These are phyloP conservation scores for Allantophomopsis cytisporea DNA, from an alignment of 2,329 filamentous ascomycete genomes.

Conservation along the genomic window DNA sequence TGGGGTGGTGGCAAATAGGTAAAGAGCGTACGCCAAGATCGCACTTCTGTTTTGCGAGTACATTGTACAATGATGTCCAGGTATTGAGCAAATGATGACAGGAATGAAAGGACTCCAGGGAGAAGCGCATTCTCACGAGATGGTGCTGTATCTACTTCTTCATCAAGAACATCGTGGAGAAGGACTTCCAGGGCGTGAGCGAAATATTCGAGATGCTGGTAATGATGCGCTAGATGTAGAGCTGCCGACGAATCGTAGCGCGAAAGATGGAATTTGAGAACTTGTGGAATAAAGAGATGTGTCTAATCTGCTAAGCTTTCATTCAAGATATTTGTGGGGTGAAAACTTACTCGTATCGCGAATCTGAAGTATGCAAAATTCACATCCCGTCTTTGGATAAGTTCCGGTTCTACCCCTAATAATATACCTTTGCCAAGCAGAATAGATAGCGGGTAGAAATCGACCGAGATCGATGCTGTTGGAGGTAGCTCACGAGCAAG, in stretches of 20 bases:
- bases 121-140: conserved; percentile 50
- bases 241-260: conserved; percentile 70
- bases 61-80: conserved; percentile 94
- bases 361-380: conserved; percentile 85
- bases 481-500: conserved; percentile 56
- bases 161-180: conserved; percentile 84
- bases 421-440: conserved; percentile 82
- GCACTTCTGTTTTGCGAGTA: conserved; percentile 89
- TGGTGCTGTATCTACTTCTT: conserved; percentile 70
- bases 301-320: conserved; percentile 39
- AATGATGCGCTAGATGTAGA: conserved; percentile 69
- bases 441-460: conserved; percentile 89
- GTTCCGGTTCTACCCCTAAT: conserved; percentile 79
- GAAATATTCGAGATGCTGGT: conserved; percentile 81
- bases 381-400: conserved; percentile 85
- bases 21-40: conserved; percentile 91
- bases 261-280: conserved; percentile 67
- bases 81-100: conserved; percentile 70
- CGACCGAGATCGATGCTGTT: conserved; percentile 67
- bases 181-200: conserved; percentile 85
- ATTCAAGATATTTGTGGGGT: conserved; percentile 1
- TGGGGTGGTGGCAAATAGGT: conserved; percentile 80
- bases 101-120: conserved; percentile 45
- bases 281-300: conserved; percentile 81
- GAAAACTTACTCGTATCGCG: conserved; percentile 59